These are phyloP conservation scores for Keqinozyma sinolaborantium DNA, from an alignment of 1,139 yeast species.

Conservation along the genomic window DNA sequence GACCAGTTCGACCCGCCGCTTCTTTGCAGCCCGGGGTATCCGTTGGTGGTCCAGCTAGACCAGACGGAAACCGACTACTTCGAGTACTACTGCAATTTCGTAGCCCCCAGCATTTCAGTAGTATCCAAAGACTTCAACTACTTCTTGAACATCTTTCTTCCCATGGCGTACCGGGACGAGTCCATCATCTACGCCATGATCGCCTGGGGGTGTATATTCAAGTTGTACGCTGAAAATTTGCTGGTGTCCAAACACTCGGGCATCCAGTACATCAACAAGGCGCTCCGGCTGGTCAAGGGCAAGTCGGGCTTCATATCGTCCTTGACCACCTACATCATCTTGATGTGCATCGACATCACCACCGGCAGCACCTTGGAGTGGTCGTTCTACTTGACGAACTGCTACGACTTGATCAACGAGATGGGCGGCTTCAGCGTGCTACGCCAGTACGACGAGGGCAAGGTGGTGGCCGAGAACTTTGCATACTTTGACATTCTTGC, in stretches of 20 bases:
- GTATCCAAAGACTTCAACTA: constrained; percentile 26
- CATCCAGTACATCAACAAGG: constrained; percentile 2
- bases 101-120: constrained; percentile 25
- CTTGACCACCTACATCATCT: constrained; percentile 24
- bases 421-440: constrained; percentile 24
- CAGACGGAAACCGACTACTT: constrained; percentile 21
- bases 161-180: constrained; percentile 25
- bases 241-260: constrained; percentile 16
- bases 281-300: not conserved
- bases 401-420: constrained; percentile 23
- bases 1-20: constrained; percentile 1
- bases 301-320: constrained; percentile 17
- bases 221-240: constrained; percentile 2
- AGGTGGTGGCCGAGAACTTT: constrained; percentile 11
- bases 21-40: constrained; percentile 8
- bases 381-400: constrained; percentile 24
- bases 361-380: constrained; percentile 30
- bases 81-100: constrained; percentile 23
- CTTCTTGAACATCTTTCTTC: constrained; percentile 26
- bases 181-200: constrained; percentile 24
- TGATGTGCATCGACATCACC: constrained; percentile 30
- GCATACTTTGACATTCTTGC: constrained; percentile 24
- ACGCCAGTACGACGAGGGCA: constrained; percentile 18
- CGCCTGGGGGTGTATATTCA: constrained; percentile 16
- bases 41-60: constrained; percentile 5